Base-by-base conservation (phyloP, 2,329 filamentous ascomycete genomes). In the Colletotrichum filicis region DNA sequence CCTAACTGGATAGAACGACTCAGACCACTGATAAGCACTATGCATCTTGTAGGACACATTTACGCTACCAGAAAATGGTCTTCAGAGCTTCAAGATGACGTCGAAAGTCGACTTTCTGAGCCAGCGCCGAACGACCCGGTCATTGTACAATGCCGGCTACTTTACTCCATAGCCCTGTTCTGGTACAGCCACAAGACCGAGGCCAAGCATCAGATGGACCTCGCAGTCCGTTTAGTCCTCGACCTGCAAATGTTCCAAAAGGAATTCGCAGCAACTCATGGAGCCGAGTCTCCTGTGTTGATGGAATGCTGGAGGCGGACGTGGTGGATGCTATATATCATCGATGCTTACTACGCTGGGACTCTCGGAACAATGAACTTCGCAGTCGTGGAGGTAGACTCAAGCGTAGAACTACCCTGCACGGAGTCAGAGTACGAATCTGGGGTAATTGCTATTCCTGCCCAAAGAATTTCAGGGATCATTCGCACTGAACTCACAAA, bases 241-340 rank as follows among this genome's bases (percentile, higher is more conserved):
- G 85, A 90, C 6, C 79, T 94, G 2, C 88, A 89, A 1, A 87
- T 94, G 85, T 86, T 93, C 69, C 85, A 83, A 1, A 80, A 83
- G 24, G 85, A 87, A 0, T 94, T 89, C 76, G 87, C 91, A 1
- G 73, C 81, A 1, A 76, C 80, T 1, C 80, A 88, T 66, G 86
- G 87, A 6, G 79, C 83, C 8, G 85, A 85, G 1, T 86, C 91
- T 68, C 79, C 85, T 1, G 76, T 83, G 0, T 60, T 84, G 24
- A 86, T 88, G 52, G 92, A 94, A 77, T 89, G 87, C 74, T 87
- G 91, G 84, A 87, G 92, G 62, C 86, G 92, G 55, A 94, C 92
- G 1, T 94, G 92, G 92, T 94, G 92, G 92, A 89, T 90, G 77
- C 78, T 94, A 52, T 93, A 89, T 76, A 86, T 90, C 6, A 82